Evolutionary conservation across 1,284 basidiomycete genomes (phyloP), one percentile per base, ranked within the genome.

Genomic region (Somion occarium): DNA sequence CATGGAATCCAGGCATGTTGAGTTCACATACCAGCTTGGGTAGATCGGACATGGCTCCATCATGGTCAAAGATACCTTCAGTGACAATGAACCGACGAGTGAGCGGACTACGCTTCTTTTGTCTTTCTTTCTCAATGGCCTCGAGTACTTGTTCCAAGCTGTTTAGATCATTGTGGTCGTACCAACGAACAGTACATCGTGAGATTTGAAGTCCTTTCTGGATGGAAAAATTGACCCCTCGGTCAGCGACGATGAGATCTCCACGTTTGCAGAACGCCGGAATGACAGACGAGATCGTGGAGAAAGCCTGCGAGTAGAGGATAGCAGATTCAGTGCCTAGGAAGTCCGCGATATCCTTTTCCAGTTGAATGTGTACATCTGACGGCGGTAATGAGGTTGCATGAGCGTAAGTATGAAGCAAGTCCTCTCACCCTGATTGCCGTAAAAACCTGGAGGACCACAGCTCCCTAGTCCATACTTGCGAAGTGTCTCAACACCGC

Each of bases 171-270:
- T 97, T 96, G 69, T 99, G 96, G 59, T 98, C 93, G 67, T 86
- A 99, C 93, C 93, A 99, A 42, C 89, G 83, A 45, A 98, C 83
- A 1, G 89, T 95, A 19, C 88, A 93, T 46, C 97, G 88, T 27
- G 91, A 93, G 56, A 98, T 93, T 69, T 98, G 91, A 26, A 99
- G 84, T n/a, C 95, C 97, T 69, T 96, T 97, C 69, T 98, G 94
- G 56, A 98, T 93, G 20, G 93, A 85, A 70, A 98, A 95, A 70
- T 92, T 97, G 61, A 96, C 88, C 38, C 88, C 85, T 25, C 93
- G 84, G 68, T 99, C 97, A 2, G 93, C 95, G n/a, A 99, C 91
- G 64, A 99, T 96, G 61, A 98, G 86, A 64, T 99, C 97, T 2
- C 95, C 95, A 57, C 97, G 87, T 69, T 99, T 99, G 73, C 91